Percentiles rank a stretch among this genome's conserved stretches.
Conservation (phyloP, 129 eudicot species). For the Helianthus annuus region DNA sequence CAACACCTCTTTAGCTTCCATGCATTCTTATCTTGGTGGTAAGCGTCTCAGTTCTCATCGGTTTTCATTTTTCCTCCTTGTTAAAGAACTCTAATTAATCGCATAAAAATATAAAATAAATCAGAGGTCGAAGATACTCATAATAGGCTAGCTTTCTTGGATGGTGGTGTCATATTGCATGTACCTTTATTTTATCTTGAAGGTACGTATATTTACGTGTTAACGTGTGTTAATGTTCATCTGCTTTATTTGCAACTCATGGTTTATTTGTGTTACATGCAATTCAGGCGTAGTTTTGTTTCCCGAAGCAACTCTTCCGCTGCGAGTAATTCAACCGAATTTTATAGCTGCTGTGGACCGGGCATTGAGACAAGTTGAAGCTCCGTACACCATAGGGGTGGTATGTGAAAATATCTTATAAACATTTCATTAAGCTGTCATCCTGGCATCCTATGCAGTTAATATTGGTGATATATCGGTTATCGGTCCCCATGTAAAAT, state of each 20-base stretch:
- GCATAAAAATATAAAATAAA: conserved; percentile 26
- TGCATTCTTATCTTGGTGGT: conserved; percentile 98
- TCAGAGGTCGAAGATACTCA: conserved; percentile 92
- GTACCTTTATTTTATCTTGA: conserved; percentile 81
- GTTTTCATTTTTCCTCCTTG: background rate
- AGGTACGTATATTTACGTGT: conserved; percentile 44
- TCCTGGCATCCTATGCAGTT: background rate
- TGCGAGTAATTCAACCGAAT: conserved; percentile 67
- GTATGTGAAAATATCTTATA: conserved; percentile 44
- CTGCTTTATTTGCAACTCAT: conserved; percentile 8
- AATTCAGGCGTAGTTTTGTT: conserved; percentile 86
- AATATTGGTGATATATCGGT: no score
- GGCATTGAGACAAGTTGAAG: conserved; percentile 66
- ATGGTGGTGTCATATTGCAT: conserved; percentile 68
- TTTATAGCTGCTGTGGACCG: conserved; percentile 74
- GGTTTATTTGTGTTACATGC: background rate
- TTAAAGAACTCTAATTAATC: conserved; percentile 17
- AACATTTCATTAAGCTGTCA: background rate
- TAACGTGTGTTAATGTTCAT: background rate
- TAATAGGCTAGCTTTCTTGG: conserved; percentile 72
- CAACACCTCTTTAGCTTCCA: conserved; percentile 68
- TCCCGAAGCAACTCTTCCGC: conserved; percentile 90
- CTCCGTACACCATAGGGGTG: conserved; percentile 81
- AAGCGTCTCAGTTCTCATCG: conserved; percentile 20
- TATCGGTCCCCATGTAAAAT: no score